phyloP scores from a whole-genome alignment of 2,329 filamentous ascomycete species.

The Ophiostoma ips region DNA sequence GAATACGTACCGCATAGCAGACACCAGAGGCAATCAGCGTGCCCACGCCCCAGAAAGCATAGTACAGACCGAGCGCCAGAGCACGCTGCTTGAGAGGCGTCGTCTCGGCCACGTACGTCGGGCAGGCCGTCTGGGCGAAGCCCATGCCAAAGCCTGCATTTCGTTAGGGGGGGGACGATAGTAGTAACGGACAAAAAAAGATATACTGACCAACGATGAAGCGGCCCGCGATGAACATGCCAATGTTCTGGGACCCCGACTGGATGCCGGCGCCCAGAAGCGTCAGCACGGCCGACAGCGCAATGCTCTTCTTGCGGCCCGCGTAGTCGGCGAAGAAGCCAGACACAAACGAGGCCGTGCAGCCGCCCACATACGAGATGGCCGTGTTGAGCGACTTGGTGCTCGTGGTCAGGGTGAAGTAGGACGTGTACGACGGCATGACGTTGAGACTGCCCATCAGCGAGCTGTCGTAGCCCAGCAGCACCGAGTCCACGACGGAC shows the following conservation, averaged over 20 bases:
- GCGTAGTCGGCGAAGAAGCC: slow-evolving; percentile 35
- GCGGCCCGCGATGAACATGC: slow-evolving; percentile 58
- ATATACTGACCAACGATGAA: slow-evolving; percentile 53
- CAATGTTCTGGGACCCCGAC: slow-evolving; percentile 44
- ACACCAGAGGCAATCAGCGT: slow-evolving; percentile 60
- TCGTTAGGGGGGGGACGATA: background rate
- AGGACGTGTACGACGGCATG: slow-evolving; percentile 19
- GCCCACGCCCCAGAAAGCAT: slow-evolving; percentile 72
- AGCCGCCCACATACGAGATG: slow-evolving; percentile 1
- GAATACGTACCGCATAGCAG: slow-evolving; percentile 42
- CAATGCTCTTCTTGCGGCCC: slow-evolving; percentile 58
- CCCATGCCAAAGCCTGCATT: background rate
- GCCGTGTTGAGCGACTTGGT: slow-evolving; percentile 19
- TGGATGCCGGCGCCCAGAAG: slow-evolving; percentile 59
- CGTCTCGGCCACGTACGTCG: slow-evolving; percentile 36
- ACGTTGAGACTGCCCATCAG: slow-evolving; percentile 23
- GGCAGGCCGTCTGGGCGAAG: slow-evolving; percentile 20
- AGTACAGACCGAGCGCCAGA: slow-evolving; percentile 59
- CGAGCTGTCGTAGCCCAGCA: slow-evolving; percentile 20
- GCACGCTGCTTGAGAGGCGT: slow-evolving; percentile 67
- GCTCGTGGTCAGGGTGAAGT: slow-evolving; percentile 18
- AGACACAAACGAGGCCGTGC: slow-evolving; percentile 1
- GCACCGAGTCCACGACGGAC: background rate
- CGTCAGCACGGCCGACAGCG: slow-evolving; percentile 58
- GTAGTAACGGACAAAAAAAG: slow-evolving; percentile 18